phyloP scores from a whole-genome alignment of 306 rosid genomes.

The Trifolium subterraneum region DNA sequence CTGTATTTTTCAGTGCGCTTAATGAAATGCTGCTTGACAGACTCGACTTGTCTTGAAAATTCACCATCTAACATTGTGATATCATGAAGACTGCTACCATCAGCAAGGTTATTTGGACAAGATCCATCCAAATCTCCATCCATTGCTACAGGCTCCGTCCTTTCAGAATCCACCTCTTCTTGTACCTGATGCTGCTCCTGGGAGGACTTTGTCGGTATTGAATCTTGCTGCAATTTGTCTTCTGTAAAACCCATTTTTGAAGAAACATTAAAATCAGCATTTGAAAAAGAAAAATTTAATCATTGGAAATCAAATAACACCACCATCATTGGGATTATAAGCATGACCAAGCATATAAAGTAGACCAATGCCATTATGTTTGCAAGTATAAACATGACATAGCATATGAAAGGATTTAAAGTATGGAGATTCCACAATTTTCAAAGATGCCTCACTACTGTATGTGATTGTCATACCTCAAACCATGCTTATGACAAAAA shows the following conservation, averaged over 20 bases:
- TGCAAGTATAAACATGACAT: not conserved
- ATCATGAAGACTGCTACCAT: constrained; percentile 48
- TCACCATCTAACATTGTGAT: constrained; percentile 55
- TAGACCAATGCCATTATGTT: not conserved
- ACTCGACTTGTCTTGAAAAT: constrained; percentile 59
- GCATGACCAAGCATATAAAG: constrained; percentile 30
- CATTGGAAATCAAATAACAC: constrained; percentile 10
- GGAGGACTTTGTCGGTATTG: constrained; percentile 44
- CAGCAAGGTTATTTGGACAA: constrained; percentile 47
- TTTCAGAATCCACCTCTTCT: constrained; percentile 50
- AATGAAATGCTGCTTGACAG: constrained; percentile 58
- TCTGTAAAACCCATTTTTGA: constrained; percentile 39
- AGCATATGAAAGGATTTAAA: constrained; percentile 10
- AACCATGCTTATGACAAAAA: constrained; percentile 20
- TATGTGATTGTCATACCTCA: constrained; percentile 3
- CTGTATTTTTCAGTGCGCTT: constrained; percentile 62
- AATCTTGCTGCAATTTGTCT: constrained; percentile 68
- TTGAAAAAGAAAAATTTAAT: constrained; percentile 1
- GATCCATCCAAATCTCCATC: constrained; percentile 52
- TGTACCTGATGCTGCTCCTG: constrained; percentile 57
- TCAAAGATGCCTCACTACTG: not conserved
- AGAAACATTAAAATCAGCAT: constrained; percentile 27
- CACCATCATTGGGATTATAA: not conserved
- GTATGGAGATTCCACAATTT: constrained; percentile 9
- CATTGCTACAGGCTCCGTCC: constrained; percentile 44